phyloP scores from a whole-genome alignment of 129 eudicot genomes.

The Tanacetum coccineum region DNA sequence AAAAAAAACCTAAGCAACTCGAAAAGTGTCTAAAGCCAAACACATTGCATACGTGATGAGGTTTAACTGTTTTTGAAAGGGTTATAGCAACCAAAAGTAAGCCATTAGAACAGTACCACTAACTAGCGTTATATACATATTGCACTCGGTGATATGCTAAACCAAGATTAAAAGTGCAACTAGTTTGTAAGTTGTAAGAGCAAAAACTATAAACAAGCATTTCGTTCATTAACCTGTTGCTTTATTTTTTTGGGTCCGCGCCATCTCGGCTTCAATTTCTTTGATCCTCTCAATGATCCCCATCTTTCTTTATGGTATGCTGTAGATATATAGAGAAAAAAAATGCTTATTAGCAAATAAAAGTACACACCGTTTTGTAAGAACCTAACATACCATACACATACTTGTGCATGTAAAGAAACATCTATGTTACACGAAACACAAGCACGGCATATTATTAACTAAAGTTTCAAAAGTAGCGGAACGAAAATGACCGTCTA shows the following conservation, averaged over 20 bases:
- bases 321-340: conserved; percentile 19
- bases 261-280: conserved; percentile 99
- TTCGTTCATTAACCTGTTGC: conserved; percentile 66
- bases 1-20: conserved; percentile 14
- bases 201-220: conserved; percentile 18
- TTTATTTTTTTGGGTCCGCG: conserved; percentile 95
- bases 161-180: too few species aligned
- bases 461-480: too few species aligned
- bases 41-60: too few species aligned
- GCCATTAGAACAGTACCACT: too few species aligned
- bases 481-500: too few species aligned
- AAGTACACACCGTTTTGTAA: background rate
- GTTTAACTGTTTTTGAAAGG: too few species aligned
- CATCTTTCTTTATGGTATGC: conserved; percentile 45
- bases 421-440: too few species aligned
- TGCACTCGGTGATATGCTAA: background rate
- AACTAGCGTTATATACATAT: background rate
- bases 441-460: too few species aligned
- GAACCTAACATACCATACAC: background rate
- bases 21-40: too few species aligned
- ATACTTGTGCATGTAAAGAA: too few species aligned
- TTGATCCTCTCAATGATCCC: conserved; percentile 94
- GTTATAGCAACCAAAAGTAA: too few species aligned
- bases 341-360: conserved; percentile 11
- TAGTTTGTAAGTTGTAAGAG: background rate